Percentiles rank a stretch among this genome's conserved stretches.
phyloP scores from a whole-genome alignment of 345 rosid genomes.

The Dimocarpus longan region DNA sequence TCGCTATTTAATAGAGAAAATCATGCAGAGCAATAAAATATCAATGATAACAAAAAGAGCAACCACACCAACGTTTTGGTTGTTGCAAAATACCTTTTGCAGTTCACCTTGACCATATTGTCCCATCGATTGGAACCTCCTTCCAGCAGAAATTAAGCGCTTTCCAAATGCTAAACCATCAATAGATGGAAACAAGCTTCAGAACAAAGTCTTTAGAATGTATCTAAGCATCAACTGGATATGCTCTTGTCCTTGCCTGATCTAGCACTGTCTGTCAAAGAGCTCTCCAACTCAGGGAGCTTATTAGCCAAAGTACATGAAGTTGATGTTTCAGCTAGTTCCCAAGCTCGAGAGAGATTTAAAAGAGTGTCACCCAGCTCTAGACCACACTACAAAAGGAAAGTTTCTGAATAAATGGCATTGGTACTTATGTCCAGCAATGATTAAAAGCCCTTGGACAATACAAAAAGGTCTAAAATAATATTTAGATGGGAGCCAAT shows the following conservation, averaged over 20 bases:
- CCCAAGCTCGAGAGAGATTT: conserved; percentile 86
- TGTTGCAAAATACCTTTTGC: conserved; percentile 56
- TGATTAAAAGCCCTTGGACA: not conserved
- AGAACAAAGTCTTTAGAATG: conserved; percentile 26
- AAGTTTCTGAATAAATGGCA: not conserved
- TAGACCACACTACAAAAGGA: conserved; percentile 67
- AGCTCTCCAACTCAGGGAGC: conserved; percentile 57
- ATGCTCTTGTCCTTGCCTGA: conserved; percentile 61
- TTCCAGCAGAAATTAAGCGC: conserved; percentile 80
- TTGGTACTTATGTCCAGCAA: not conserved
- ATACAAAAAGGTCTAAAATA: not conserved
- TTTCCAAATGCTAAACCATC: conserved; percentile 74
- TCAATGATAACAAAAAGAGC: conserved; percentile 21
- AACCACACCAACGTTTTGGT: conserved; percentile 23
- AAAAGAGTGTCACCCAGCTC: conserved; percentile 75
- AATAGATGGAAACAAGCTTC: conserved; percentile 32
- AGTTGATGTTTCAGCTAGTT: conserved; percentile 69
- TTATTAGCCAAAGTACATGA: conserved; percentile 55
- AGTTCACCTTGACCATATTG: conserved; percentile 93
- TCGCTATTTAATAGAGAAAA: conserved; percentile 2
- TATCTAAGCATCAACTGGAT: conserved; percentile 23
- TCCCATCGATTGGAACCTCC: conserved; percentile 89
- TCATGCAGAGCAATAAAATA: not conserved
- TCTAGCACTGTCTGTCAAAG: conserved; percentile 53
- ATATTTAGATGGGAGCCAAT: not conserved